These are phyloP conservation scores for Arthrocladium fulminans DNA, from an alignment of 2,329 filamentous ascomycete genomes.

Conservation along the genomic window DNA sequence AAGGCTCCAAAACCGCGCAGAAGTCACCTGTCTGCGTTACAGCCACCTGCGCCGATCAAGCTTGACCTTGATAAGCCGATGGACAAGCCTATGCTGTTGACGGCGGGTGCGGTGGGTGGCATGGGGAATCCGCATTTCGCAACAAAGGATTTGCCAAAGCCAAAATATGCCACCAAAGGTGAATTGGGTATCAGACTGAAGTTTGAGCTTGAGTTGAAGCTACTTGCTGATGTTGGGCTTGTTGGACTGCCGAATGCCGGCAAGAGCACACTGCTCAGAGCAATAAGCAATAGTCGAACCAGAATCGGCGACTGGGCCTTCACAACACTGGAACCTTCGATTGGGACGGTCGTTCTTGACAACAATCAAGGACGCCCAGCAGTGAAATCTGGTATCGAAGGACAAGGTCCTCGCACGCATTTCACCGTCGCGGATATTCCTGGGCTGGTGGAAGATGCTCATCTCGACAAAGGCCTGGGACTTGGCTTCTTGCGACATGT, in stretches of 20 bases:
- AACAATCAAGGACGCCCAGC: slow-evolving; percentile 67
- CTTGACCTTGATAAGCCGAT: slow-evolving; percentile 69
- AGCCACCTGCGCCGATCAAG: slow-evolving; percentile 63
- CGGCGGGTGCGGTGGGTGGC: slow-evolving; percentile 79
- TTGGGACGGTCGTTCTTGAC: slow-evolving; percentile 90
- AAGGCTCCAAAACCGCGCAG: slow-evolving; percentile 43
- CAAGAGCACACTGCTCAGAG: slow-evolving; percentile 83
- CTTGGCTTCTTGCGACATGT: slow-evolving; percentile 89
- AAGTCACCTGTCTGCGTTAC: slow-evolving; percentile 52
- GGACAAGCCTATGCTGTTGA: slow-evolving; percentile 72
- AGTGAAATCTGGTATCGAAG: slow-evolving; percentile 37
- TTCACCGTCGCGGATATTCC: slow-evolving; percentile 96
- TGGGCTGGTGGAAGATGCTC: slow-evolving; percentile 82
- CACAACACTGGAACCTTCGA: slow-evolving; percentile 88
- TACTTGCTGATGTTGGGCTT: slow-evolving; percentile 87
- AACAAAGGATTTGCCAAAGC: slow-evolving; percentile 62
- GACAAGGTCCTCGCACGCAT: slow-evolving; percentile 56
- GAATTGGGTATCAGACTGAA: slow-evolving; percentile 69
- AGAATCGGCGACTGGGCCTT: slow-evolving; percentile 94
- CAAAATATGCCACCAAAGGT: slow-evolving; percentile 82
- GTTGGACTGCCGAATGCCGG: slow-evolving; percentile 94
- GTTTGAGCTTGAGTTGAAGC: slow-evolving; percentile 82
- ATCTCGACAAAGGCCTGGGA: slow-evolving; percentile 82
- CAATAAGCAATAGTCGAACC: slow-evolving; percentile 79
- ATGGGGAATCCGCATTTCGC: slow-evolving; percentile 91